Base-by-base conservation (phyloP, 1,284 basidiomycete genomes). In the Xerocomus minutiporus region DNA sequence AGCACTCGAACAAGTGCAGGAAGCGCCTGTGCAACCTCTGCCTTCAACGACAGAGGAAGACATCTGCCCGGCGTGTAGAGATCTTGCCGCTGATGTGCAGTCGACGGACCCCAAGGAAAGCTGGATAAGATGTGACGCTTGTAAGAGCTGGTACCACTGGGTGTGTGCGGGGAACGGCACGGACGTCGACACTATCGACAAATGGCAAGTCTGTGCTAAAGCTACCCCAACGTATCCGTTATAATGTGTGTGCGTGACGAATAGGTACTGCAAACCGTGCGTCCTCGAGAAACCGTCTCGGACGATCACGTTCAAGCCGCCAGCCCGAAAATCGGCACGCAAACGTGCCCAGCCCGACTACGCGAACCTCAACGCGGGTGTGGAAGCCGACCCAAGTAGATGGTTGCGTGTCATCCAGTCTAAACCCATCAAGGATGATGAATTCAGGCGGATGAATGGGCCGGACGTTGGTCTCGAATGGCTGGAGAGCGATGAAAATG, bases 111-210 rank as follows among this genome's bases (percentile, higher is more conserved):
- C 79, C 55, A 84, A 83, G 65, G 84, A 87, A 58, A 77, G 48
- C 61, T 89, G 86, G 86, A 80, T 89, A 54, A 73, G 80, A 60
- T 91, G 88, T 66, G 87, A 89, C 61, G 79, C 77, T 31, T 91
- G 88, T 73, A 87, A 84, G 69, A 78, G 71, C 29, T 91, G 88
- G 88, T 90, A 83, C 67, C 88, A 91, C 64, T 91, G 88, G 88
- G 74, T 81, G 52, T 91, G 88, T 68, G 84, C 79, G n/a, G 84
- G 83, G 15, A 77, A 82, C 46, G 80, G 79, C 23, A 76, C 75
- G 26, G 83, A 87, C 57, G 74, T 87, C 26, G 82, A 83, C 26
- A 72, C 71, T 4, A 74, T 82, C 43, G 80, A 80, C 64, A 83
- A 82, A 71, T 83, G 81, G 81, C 80, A 60, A 59, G 66, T 71